phyloP scores from a whole-genome alignment of 1,284 basidiomycete genomes.

The Neolentinus lepideus region DNA sequence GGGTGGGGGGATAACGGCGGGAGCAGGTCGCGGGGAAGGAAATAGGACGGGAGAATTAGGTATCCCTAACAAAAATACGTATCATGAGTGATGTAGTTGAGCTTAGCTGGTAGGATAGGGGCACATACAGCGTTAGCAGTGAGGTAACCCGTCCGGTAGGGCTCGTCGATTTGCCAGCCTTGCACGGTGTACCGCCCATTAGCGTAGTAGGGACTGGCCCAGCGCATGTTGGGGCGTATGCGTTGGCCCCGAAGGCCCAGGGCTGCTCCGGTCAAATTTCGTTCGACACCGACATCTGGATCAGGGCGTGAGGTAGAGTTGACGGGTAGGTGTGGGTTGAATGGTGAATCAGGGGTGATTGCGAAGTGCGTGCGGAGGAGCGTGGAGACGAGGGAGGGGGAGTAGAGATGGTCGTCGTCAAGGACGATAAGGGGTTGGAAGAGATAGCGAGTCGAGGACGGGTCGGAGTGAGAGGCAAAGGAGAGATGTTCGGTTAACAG shows the following conservation, averaged over 20 bases:
- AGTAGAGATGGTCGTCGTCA: conserved; percentile 1
- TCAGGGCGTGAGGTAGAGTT: not conserved
- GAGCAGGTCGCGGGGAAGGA: not conserved
- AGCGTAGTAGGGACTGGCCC: not conserved
- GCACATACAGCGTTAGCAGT: not conserved
- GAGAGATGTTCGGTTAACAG: not conserved
- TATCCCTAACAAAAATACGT: not conserved
- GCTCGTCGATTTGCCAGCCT: not conserved
- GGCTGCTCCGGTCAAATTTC: not conserved
- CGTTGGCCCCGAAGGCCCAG: not conserved
- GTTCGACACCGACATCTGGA: not conserved
- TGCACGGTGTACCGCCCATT: not conserved
- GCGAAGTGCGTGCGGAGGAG: not conserved
- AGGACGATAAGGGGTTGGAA: not conserved
- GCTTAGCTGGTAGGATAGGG: too few species aligned
- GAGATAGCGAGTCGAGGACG: not conserved
- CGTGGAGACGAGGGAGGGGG: not conserved
- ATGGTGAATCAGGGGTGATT: not conserved
- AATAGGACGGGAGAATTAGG: not conserved
- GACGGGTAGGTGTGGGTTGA: not conserved
- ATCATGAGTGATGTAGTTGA: not conserved
- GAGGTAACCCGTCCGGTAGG: not conserved
- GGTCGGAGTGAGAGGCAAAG: not conserved
- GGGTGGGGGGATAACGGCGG: not conserved
- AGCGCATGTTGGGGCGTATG: not conserved